Base-by-base conservation (phyloP, 345 rosid genomes). In the Linum tenue region DNA sequence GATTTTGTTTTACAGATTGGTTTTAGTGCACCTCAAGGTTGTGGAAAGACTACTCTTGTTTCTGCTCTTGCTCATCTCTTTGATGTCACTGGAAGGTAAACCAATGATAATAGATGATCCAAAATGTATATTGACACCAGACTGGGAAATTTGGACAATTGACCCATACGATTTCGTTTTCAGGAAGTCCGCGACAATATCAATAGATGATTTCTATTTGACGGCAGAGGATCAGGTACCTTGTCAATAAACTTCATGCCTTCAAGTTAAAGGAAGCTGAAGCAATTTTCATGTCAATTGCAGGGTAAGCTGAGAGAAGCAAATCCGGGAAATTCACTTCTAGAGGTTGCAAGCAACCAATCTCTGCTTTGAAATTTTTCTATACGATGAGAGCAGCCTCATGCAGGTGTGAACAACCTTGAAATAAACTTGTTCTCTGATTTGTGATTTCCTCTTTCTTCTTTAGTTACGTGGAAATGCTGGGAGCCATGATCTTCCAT, bases 21-120 rank as follows among this genome's bases (percentile, higher is more conserved):
- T 70, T 90, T 94, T 63, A 90, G 96, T 62, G 97, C 97, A 2
- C 97, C 99, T 35, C 97, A 94, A 73, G 99, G 96, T 76, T 90
- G 97, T 80, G 99, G 99, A 70, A 94, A 94, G 86, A 90, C 95
- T 57, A 94, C 99, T 10, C 99, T 90, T 62, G 97, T 88, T 69
- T 87, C 88, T 81, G 99, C 97, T 44, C 97, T 94, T 67, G 83
- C 84, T 75, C 84, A 84, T 75, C 97, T 94, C 67, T 94, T 94
- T 78, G 66, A 69, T 64, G 69, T 75, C 40, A 86, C 91, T 22
- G 85, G 85, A 82, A 88, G 91, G 99, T 94, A 77, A 5, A 22
- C 31, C 31, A 3, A 22, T 57, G 2, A 10, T 12, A 57, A 57
- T 22, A 22, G 31, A 22, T 22, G 31, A 22, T 22, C 31, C 31